These are phyloP conservation scores for Clathrospora elynae DNA, from an alignment of 2,329 filamentous ascomycete genomes.

Conservation along the genomic window DNA sequence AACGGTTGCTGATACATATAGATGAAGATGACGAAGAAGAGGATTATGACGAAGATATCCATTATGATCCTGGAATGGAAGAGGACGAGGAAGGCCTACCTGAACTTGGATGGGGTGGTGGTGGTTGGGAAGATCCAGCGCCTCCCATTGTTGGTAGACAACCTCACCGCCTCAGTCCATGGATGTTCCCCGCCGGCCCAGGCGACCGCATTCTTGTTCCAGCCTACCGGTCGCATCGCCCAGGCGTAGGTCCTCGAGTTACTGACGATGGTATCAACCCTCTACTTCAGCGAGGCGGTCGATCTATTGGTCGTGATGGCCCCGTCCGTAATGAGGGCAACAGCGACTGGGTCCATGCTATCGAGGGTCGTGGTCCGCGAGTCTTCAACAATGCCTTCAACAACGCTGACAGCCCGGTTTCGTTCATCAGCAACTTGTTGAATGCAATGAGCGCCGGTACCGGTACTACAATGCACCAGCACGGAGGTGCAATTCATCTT, in stretches of 20 bases:
- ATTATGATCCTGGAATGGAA: conserved; percentile 58
- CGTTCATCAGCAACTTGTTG: conserved; percentile 63
- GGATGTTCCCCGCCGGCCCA: conserved; percentile 63
- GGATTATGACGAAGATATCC: conserved; percentile 69
- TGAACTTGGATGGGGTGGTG: conserved; percentile 56
- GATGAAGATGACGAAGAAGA: conserved; percentile 69
- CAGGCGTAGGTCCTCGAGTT: conserved; percentile 59
- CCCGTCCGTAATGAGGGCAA: conserved; percentile 48
- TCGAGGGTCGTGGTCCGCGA: conserved; percentile 55
- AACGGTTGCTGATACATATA: conserved; percentile 44
- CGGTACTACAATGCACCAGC: conserved; percentile 37
- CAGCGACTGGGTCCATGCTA: conserved; percentile 59
- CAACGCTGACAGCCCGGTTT: conserved; percentile 56
- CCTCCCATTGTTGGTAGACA: conserved; percentile 57
- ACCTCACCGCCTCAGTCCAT: conserved; percentile 59
- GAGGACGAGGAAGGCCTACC: conserved; percentile 52
- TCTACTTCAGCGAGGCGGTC: conserved; percentile 70
- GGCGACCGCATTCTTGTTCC: conserved; percentile 50
- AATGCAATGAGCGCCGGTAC: conserved; percentile 57
- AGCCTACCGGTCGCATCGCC: conserved; percentile 59
- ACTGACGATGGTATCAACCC: conserved; percentile 87
- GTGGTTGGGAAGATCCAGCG: conserved; percentile 56
- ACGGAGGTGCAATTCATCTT: conserved; percentile 57
- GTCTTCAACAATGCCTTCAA: conserved; percentile 51
- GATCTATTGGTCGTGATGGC: conserved; percentile 34